Base-by-base conservation (phyloP, 805 yeast genomes). In the Zygosaccharomyces pseudorouxii region DNA sequence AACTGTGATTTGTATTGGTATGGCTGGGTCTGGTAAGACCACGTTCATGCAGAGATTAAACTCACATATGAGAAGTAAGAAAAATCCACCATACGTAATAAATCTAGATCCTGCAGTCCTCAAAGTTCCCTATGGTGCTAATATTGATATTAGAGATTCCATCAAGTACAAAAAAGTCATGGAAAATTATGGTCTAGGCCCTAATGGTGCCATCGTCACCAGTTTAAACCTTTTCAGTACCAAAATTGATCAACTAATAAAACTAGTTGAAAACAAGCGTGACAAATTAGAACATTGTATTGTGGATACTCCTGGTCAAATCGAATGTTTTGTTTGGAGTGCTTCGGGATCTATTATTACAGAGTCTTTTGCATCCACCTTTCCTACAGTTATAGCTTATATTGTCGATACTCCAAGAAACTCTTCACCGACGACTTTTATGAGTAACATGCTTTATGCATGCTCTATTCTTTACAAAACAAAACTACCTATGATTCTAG, bases 221-320 rank as follows among this genome's bases (percentile, higher is more conserved):
- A 88, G 96, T 18, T 74, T 93, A 52, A 93, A 93, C 64, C 72
- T 93, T 45, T 93, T 93, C 63, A 75, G 97, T 42, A 93, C 99
- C 11, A 93, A 93, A 69, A 89, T 93, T 49, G 99, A 93, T 66
- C 99, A 93, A 70, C 97, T 93, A 4, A 82, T 93, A 42, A 77
- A 79, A 33, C 72, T 93, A 33, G 86, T 92, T 18, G 96, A 89
- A 60, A 89, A 89, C 62, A 80, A 92, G 56, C 62, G 70, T 2
- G 73, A 73, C 12, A 66, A 71, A 46, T 75, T 75, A 55, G 68
- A 80, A 18, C 84, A 89, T 65, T 86, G 90, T 55, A 83, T 93
- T 31, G 80, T 92, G 44, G 99, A 93, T 69, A 93, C 99, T 1
- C 99, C 99, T 0, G 99, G 99, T 10, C 99, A 93, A 69, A 93